A percentile compares a stretch with the other conserved stretches of the same genome.
Evolutionary conservation across 805 yeast genomes (phyloP).

Genomic region (Saccharomyces cerevisiae): DNA sequence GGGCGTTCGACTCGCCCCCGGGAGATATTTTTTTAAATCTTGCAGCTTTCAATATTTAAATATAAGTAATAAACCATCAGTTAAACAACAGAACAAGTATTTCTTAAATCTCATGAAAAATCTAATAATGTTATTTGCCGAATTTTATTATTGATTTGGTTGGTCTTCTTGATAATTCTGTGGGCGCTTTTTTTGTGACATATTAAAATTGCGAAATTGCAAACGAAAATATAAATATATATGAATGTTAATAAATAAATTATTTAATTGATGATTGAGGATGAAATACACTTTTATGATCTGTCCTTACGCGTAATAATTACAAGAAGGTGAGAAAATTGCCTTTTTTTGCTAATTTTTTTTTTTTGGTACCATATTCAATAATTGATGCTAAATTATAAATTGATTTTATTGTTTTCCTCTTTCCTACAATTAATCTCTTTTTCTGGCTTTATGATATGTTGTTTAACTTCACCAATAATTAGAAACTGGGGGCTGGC

Average conservation of each 20-base stretch:
- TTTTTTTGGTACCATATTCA: slow-evolving; percentile 33
- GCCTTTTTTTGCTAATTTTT: slow-evolving; percentile 2
- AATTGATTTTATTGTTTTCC: not conserved
- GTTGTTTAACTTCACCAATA: slow-evolving; percentile 42
- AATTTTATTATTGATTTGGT: too few relatives aligned
- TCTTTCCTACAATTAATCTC: slow-evolving; percentile 36
- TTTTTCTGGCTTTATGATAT: slow-evolving; percentile 53
- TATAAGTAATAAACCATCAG: too few relatives aligned
- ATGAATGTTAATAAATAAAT: not conserved
- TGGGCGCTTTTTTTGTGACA: not conserved
- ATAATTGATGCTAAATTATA: not conserved
- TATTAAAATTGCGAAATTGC: not conserved
- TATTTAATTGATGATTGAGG: not conserved
- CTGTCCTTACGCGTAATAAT: too few relatives aligned
- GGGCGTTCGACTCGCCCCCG: slow-evolving; percentile 28
- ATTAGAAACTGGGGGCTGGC: slow-evolving; percentile 22
- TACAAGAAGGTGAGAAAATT: not conserved
- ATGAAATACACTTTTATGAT: not conserved
- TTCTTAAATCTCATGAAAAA: too few relatives aligned
- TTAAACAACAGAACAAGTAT: not conserved
- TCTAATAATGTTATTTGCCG: not conserved
- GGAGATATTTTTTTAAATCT: slow-evolving; percentile 11
- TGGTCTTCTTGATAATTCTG: not conserved
- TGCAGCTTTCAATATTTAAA: not conserved
- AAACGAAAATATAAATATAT: not conserved